A percentile compares a stretch with the other conserved stretches of the same genome.
phyloP scores from a whole-genome alignment of 1,284 basidiomycete species.

The Cystobasidium sp. region DNA sequence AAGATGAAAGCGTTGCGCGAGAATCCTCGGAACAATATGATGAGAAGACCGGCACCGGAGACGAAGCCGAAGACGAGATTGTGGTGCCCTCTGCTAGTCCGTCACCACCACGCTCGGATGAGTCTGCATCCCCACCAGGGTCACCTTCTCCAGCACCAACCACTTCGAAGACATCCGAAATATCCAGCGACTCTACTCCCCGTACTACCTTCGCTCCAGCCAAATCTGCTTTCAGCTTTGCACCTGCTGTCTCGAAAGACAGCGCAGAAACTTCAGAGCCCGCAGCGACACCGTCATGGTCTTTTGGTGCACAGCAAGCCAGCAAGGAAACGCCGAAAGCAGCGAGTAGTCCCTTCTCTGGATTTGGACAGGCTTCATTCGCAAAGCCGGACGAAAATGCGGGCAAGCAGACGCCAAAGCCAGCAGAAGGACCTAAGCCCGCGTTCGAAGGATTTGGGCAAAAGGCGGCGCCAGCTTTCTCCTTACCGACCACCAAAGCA shows the following conservation, averaged over 20 bases:
- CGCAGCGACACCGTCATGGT: neutral
- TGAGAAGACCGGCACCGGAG: slow-evolving; percentile 26
- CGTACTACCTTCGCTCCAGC: neutral
- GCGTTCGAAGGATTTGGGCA: neutral
- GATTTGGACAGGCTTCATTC: neutral
- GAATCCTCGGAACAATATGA: slow-evolving; percentile 31
- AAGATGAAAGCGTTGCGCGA: slow-evolving; percentile 5
- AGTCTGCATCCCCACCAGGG: neutral
- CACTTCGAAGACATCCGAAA: slow-evolving; percentile 5
- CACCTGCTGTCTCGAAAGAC: neutral
- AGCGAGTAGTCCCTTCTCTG: neutral
- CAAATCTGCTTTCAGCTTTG: slow-evolving; percentile 25
- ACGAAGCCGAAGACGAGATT: slow-evolving; percentile 33
- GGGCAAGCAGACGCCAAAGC: neutral
- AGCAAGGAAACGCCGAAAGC: neutral
- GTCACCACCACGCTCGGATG: neutral
- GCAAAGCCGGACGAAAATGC: neutral
- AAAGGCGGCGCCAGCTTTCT: neutral
- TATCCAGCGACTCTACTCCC: slow-evolving; percentile 4
- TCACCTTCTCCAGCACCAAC: slow-evolving; percentile 25
- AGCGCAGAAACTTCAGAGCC: neutral
- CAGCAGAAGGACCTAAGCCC: neutral
- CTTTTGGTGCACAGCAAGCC: neutral
- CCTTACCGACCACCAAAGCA: neutral
- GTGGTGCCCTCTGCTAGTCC: neutral